A percentile compares a stretch with the other conserved stretches of the same genome.
Conservation (phyloP, 805 yeast species). For the Candida methanosorbosa region DNA sequence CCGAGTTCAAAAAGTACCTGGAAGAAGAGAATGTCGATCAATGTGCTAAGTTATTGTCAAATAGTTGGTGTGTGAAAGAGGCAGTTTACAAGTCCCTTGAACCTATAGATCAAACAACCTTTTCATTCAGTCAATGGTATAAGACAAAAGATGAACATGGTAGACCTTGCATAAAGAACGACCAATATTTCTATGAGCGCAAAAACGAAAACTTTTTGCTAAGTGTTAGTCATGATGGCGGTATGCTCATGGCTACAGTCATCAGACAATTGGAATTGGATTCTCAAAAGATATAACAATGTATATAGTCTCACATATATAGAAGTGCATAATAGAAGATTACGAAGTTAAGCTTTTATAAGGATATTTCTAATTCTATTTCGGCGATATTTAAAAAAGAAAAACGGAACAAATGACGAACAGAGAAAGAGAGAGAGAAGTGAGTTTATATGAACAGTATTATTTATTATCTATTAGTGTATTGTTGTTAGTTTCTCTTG, state of each 20-base stretch:
- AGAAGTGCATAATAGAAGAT: background rate
- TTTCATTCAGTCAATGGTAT: conserved; percentile 55
- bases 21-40: conserved; percentile 12
- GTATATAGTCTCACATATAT: background rate
- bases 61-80: conserved; percentile 69
- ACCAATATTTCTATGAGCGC: conserved; percentile 14
- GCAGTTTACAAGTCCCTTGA: conserved; percentile 60
- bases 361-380: background rate
- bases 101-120: conserved; percentile 36
- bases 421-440: background rate
- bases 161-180: conserved; percentile 33
- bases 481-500: background rate
- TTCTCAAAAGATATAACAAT: background rate
- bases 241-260: conserved; percentile 47
- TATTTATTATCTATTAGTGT: background rate
- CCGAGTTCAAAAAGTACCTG: conserved; percentile 17
- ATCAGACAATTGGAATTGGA: conserved; percentile 12
- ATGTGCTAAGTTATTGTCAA: conserved; percentile 35
- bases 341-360: too few relatives aligned
- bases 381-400: too few relatives aligned
- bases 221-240: conserved; percentile 61
- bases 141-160: conserved; percentile 29
- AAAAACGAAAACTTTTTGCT: conserved; percentile 40
- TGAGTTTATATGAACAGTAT: background rate
- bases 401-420: too few relatives aligned